Evolutionary conservation across 306 rosid species (phyloP).

Genomic region (Sicyos edulis): DNA sequence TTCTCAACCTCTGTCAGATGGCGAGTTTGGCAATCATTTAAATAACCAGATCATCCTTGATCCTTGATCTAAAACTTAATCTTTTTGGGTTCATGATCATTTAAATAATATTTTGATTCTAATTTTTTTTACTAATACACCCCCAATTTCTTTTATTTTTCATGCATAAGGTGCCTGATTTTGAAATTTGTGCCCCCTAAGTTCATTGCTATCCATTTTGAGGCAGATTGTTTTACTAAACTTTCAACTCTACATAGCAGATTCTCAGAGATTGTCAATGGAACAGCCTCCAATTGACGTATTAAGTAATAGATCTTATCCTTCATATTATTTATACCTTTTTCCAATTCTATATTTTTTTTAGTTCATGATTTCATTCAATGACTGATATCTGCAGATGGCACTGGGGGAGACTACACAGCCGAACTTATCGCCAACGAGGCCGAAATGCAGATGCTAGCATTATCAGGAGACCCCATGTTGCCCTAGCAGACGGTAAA

Average conservation of each 20-base stretch:
- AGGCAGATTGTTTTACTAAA: constrained; percentile 5
- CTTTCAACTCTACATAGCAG: constrained; percentile 24
- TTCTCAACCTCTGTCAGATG: no score
- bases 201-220: neutral
- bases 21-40: no score
- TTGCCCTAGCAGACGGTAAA: constrained; percentile 41
- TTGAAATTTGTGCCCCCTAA: neutral
- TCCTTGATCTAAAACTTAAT: no score
- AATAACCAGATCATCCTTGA: no score
- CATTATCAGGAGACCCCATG: constrained; percentile 87
- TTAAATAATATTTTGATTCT: neutral
- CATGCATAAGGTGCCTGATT: neutral
- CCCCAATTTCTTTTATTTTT: neutral
- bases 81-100: neutral
- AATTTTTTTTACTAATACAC: neutral
- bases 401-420: constrained; percentile 57
- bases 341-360: no score
- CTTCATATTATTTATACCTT: neutral
- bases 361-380: constrained; percentile 22
- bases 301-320: constrained; percentile 16
- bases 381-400: constrained; percentile 51
- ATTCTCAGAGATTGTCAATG: constrained; percentile 22
- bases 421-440: constrained; percentile 59
- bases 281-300: constrained; percentile 20
- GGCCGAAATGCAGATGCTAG: constrained; percentile 60